Conservation (phyloP, 306 rosid genomes). For the Cucumis hystrix region DNA sequence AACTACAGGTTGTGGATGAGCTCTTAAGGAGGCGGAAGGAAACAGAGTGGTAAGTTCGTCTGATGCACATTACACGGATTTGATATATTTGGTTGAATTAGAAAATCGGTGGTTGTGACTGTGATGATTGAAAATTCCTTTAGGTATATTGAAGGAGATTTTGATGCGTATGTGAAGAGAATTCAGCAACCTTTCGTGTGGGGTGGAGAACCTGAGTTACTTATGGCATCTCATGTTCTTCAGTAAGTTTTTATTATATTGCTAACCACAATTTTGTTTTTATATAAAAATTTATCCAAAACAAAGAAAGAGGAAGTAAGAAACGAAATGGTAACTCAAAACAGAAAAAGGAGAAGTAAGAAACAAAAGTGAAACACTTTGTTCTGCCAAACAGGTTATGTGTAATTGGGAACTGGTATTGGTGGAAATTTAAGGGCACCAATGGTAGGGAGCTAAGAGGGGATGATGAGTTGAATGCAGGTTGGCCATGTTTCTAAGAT, state of each 20-base stretch:
- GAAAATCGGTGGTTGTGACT: background rate
- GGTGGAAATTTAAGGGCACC: no score
- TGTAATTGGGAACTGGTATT: background rate
- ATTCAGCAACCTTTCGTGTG: slow-evolving; percentile 63
- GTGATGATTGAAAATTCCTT: background rate
- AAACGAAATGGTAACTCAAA: background rate
- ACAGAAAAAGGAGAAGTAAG: background rate
- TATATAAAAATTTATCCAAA: background rate
- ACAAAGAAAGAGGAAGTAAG: background rate
- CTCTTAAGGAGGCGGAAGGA: slow-evolving; percentile 75
- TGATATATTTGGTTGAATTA: background rate
- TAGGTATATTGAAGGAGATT: slow-evolving; percentile 91
- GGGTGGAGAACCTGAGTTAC: slow-evolving; percentile 95
- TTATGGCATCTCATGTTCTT: slow-evolving; percentile 91
- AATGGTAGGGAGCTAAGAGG: no score
- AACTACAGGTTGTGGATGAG: slow-evolving; percentile 64
- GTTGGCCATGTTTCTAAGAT: no score
- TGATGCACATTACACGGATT: background rate
- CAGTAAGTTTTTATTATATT: slow-evolving; percentile 31
- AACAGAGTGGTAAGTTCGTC: slow-evolving; percentile 58
- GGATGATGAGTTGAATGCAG: no score
- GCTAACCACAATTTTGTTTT: background rate
- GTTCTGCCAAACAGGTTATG: background rate
- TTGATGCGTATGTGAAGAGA: slow-evolving; percentile 59
- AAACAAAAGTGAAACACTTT: background rate